Percentiles rank a stretch among this genome's conserved stretches.
These are phyloP conservation scores for Talaromyces adpressus DNA, from an alignment of 495 filamentous ascomycete species.

Conservation along the genomic window DNA sequence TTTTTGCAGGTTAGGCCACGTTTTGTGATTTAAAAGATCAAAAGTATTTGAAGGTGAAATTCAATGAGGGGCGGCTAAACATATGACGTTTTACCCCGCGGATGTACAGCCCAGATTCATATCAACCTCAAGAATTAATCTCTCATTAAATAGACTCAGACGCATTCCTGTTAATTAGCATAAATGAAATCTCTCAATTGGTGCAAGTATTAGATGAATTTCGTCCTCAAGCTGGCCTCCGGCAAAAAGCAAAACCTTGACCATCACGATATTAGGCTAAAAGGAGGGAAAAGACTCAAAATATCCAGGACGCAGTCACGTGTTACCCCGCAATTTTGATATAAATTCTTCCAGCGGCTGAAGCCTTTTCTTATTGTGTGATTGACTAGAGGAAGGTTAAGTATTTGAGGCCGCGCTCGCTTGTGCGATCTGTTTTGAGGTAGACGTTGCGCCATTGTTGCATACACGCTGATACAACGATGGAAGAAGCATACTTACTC, in stretches of 20 bases:
- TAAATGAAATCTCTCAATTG: not conserved
- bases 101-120: not conserved
- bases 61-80: not conserved
- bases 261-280: conserved; percentile 1
- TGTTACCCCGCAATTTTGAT: not conserved
- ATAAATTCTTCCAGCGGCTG: not conserved
- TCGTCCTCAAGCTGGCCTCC: not conserved
- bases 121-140: not conserved
- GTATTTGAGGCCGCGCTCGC: not conserved
- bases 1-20: not conserved
- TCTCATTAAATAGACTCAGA: not conserved
- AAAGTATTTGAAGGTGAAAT: not conserved
- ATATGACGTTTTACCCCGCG: not conserved
- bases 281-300: not conserved
- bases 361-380: not conserved
- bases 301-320: not conserved
- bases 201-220: not conserved
- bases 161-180: not conserved
- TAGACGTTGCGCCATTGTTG: not conserved
- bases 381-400: not conserved
- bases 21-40: not conserved
- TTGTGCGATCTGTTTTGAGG: not conserved
- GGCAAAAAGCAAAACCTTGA: not conserved
- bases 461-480: no score
- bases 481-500: no score